Conservation (phyloP, 306 rosid species). For the Lathyrus aphaca region DNA sequence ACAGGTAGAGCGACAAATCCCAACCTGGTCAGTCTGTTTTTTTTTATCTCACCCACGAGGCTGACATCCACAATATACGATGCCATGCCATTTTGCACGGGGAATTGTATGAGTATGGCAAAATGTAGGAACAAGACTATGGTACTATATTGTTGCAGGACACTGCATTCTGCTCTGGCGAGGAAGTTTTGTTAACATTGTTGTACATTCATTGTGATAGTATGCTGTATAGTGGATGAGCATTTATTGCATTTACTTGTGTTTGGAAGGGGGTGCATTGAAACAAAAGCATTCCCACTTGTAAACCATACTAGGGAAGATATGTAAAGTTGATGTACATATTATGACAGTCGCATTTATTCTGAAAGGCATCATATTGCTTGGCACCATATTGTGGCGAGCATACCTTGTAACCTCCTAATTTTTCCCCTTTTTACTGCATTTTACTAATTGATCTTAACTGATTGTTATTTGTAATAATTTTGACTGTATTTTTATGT, state of each 20-base stretch:
- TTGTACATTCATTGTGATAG: slow-evolving; percentile 70
- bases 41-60: slow-evolving; percentile 43
- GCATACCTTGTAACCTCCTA: slow-evolving; percentile 40
- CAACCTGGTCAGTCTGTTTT: slow-evolving; percentile 33
- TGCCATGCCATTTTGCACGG: slow-evolving; percentile 43
- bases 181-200: slow-evolving; percentile 56
- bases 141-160: slow-evolving; percentile 40
- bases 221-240: slow-evolving; percentile 77
- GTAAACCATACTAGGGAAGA: slow-evolving; percentile 52
- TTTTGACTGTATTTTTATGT: slow-evolving; percentile 13
- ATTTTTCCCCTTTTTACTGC: background rate
- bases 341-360: slow-evolving; percentile 40
- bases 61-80: slow-evolving; percentile 35
- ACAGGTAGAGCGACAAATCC: slow-evolving; percentile 51
- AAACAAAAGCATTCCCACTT: slow-evolving; percentile 45
- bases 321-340: slow-evolving; percentile 66
- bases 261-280: slow-evolving; percentile 51
- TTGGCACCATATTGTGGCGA: slow-evolving; percentile 34
- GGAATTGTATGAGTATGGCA: slow-evolving; percentile 30
- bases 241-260: slow-evolving; percentile 58
- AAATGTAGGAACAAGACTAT: slow-evolving; percentile 42
- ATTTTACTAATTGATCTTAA: slow-evolving; percentile 17
- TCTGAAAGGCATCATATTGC: slow-evolving; percentile 32
- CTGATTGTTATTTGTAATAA: slow-evolving; percentile 25
- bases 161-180: slow-evolving; percentile 42